Conservation (phyloP, 257 asterid species). For the Ilex asprella region DNA sequence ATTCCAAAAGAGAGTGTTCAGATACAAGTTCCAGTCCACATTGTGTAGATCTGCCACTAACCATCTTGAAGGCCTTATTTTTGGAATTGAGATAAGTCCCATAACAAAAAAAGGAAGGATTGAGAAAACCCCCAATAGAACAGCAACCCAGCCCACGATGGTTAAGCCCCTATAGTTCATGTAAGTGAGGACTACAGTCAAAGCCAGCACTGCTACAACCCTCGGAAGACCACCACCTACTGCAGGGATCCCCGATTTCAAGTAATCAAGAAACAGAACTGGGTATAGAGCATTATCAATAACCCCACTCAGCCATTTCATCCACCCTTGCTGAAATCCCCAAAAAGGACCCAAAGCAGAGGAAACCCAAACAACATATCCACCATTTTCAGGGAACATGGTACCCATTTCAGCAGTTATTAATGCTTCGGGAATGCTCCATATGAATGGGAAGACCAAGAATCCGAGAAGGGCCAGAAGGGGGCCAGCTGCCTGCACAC, state of each 20-base stretch:
- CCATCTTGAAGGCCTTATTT: constrained; percentile 36
- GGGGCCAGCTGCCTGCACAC: constrained; percentile 39
- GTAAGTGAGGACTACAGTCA: constrained; percentile 31
- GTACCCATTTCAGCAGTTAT: constrained; percentile 45
- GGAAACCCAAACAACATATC: constrained; percentile 48
- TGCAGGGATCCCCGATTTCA: constrained; percentile 32
- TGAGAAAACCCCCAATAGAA: constrained; percentile 29
- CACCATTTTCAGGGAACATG: constrained; percentile 44
- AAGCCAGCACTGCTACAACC: constrained; percentile 22
- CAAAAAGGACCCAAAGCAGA: constrained; percentile 38
- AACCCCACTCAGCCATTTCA: constrained; percentile 49
- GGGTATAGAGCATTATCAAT: constrained; percentile 42
- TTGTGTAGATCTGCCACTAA: constrained; percentile 27
- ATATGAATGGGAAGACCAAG: constrained; percentile 28
- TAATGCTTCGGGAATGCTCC: constrained; percentile 43
- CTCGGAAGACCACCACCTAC: constrained; percentile 28
- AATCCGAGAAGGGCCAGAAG: constrained; percentile 35
- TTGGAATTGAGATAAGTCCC: constrained; percentile 38
- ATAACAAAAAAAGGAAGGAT: constrained; percentile 35
- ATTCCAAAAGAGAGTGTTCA: constrained; percentile 44
- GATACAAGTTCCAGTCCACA: constrained; percentile 32
- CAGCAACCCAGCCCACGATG: constrained; percentile 35
- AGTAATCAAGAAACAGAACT: constrained; percentile 37
- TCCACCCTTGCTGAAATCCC: constrained; percentile 48
- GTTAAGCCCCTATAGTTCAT: constrained; percentile 38